Percentiles rank a stretch among this genome's conserved stretches.
Conservation (phyloP, 2,329 filamentous ascomycete species). For the Chaetothyriales sp. region DNA sequence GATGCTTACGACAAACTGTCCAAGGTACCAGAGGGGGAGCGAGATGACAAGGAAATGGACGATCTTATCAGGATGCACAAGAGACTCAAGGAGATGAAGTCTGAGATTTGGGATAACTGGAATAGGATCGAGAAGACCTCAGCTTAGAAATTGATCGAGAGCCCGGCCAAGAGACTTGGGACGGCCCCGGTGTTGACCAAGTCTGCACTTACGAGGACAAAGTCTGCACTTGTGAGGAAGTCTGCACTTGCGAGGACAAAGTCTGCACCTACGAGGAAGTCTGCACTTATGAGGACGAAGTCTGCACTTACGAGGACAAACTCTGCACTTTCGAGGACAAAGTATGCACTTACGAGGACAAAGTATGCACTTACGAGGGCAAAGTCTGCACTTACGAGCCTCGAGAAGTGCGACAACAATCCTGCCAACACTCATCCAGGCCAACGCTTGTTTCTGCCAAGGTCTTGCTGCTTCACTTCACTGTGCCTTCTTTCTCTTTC, state of each 20-base stretch:
- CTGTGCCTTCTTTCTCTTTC: neutral
- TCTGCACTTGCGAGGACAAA: no score
- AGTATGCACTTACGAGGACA: no score
- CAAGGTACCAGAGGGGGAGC: constrained; percentile 29
- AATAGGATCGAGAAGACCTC: constrained; percentile 11
- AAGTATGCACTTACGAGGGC: no score
- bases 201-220: neutral
- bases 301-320: no score
- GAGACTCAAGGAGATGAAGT: constrained; percentile 18
- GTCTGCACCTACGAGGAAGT: no score
- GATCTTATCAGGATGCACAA: constrained; percentile 32
- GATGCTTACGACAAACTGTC: constrained; percentile 38
- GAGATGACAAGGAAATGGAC: constrained; percentile 34
- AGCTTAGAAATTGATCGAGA: neutral
- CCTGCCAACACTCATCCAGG: neutral
- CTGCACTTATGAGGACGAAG: no score
- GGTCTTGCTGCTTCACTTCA: neutral
- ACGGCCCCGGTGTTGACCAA: neutral
- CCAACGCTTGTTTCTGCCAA: neutral
- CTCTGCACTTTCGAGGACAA: no score
- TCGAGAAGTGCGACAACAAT: neutral
- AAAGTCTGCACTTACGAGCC: neutral
- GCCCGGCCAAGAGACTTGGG: neutral
- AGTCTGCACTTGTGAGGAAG: no score
- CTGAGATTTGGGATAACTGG: constrained; percentile 19